Conservation (phyloP, 306 rosid species). For the Prunus dulcis region DNA sequence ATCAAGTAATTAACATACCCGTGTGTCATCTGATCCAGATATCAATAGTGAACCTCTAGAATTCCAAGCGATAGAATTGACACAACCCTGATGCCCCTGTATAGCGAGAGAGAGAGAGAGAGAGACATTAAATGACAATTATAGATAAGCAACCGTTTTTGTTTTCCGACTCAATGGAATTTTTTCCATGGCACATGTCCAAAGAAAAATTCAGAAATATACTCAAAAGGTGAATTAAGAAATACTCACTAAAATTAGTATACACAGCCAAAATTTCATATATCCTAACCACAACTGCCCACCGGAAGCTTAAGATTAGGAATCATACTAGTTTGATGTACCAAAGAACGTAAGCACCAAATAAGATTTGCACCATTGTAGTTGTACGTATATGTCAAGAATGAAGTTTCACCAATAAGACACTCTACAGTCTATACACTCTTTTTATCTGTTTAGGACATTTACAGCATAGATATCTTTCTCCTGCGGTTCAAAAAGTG, state of each 20-base stretch:
- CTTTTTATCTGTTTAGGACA: neutral
- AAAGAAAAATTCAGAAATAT: neutral
- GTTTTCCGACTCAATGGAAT: neutral
- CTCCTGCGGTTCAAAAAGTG: neutral
- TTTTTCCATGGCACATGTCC: neutral
- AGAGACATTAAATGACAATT: neutral
- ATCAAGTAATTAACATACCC: constrained; percentile 42
- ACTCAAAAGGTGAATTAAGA: neutral
- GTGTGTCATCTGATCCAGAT: constrained; percentile 96
- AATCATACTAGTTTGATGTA: neutral
- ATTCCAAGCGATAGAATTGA: constrained; percentile 93
- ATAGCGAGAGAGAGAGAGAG: constrained; percentile 9
- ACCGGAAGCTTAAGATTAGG: neutral
- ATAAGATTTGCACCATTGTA: neutral
- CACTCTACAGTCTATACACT: neutral
- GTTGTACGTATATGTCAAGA: neutral
- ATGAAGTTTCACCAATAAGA: neutral
- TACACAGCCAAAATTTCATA: neutral
- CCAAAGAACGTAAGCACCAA: neutral
- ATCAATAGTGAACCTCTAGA: constrained; percentile 75
- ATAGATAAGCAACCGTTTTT: neutral
- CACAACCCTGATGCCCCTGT: constrained; percentile 95
- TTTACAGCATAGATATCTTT: neutral
- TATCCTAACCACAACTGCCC: neutral
- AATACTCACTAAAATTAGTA: neutral